Percentiles rank a stretch among this genome's conserved stretches.
Conservation (phyloP, 2,329 filamentous ascomycete species). For the Diaporthe vaccinii region DNA sequence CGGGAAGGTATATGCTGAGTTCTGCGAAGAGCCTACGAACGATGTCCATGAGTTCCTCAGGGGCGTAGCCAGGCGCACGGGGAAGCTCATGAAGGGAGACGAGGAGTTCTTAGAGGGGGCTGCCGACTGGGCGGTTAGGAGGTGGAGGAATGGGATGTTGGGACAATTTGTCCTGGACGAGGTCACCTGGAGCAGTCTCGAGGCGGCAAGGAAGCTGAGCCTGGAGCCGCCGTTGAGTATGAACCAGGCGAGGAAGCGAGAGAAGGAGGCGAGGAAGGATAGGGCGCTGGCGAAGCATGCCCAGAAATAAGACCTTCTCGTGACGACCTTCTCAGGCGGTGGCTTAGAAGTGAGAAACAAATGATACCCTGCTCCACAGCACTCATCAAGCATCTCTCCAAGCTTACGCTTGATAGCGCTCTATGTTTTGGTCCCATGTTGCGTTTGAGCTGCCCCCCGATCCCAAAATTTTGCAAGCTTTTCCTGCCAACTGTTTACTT, state of each 20-base stretch:
- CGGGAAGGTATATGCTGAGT: slow-evolving; percentile 68
- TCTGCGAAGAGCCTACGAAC: slow-evolving; percentile 79
- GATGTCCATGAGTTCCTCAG: slow-evolving; percentile 81
- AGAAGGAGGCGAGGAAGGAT: slow-evolving; percentile 68
- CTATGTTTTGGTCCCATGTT: neutral
- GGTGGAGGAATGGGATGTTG: slow-evolving; percentile 83
- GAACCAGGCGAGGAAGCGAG: slow-evolving; percentile 76
- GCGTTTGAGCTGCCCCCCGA: neutral
- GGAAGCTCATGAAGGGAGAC: slow-evolving; percentile 81
- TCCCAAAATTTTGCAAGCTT: neutral
- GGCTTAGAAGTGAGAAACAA: neutral
- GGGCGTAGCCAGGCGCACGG: slow-evolving; percentile 79
- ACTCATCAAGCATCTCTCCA: neutral
- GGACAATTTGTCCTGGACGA: slow-evolving; percentile 86
- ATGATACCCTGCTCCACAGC: slow-evolving; percentile 38
- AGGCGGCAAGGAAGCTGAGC: slow-evolving; percentile 60
- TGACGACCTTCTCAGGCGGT: neutral
- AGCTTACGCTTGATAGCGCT: neutral
- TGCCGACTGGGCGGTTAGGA: slow-evolving; percentile 84
- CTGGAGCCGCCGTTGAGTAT: slow-evolving; percentile 69
- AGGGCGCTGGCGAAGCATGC: slow-evolving; percentile 51
- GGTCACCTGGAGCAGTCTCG: slow-evolving; percentile 71
- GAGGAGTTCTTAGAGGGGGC: slow-evolving; percentile 78
- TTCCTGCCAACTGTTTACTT: neutral
- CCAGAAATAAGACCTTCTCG: slow-evolving; percentile 15